Evolutionary conservation across 2,329 filamentous ascomycete genomes (phyloP).

Genomic region (Aspergillus uvarum): DNA sequence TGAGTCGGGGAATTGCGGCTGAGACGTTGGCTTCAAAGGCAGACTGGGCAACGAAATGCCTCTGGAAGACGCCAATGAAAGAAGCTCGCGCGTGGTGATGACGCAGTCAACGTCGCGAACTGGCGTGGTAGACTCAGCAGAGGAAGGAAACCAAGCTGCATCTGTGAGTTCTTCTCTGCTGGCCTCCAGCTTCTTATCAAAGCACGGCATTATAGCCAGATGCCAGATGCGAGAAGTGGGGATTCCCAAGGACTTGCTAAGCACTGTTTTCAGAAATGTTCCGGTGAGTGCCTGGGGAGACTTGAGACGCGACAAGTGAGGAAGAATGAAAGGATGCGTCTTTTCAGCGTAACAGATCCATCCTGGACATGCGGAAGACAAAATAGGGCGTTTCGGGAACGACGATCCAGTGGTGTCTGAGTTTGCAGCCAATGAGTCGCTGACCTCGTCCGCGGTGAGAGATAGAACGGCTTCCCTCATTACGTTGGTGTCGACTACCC

Average conservation of each 20-base stretch:
- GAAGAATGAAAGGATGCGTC: conserved; percentile 89
- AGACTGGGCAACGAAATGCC: conserved; percentile 73
- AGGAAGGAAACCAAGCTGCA: conserved; percentile 59
- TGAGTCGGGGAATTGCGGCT: conserved; percentile 69
- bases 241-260: conserved; percentile 71
- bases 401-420: conserved; percentile 12
- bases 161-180: conserved; percentile 90
- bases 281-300: conserved; percentile 91
- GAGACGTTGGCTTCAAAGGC: conserved; percentile 57
- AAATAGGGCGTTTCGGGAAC: conserved; percentile 44
- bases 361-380: conserved; percentile 89
- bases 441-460: conserved; percentile 71
- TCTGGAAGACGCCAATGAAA: conserved; percentile 82
- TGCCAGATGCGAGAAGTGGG: conserved; percentile 85
- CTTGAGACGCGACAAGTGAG: conserved; percentile 86
- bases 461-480: conserved; percentile 82
- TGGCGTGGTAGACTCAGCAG: conserved; percentile 42
- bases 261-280: conserved; percentile 81
- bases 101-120: conserved; percentile 95
- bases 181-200: conserved; percentile 98
- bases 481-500: conserved; percentile 86
- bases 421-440: conserved; percentile 37
- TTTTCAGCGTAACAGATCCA: conserved; percentile 99
- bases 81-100: conserved; percentile 90
- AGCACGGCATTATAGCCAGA: conserved; percentile 94